Evolutionary conservation across 768 basidiomycete species (phyloP).

Genomic region (Gloeophyllum trabeum): DNA sequence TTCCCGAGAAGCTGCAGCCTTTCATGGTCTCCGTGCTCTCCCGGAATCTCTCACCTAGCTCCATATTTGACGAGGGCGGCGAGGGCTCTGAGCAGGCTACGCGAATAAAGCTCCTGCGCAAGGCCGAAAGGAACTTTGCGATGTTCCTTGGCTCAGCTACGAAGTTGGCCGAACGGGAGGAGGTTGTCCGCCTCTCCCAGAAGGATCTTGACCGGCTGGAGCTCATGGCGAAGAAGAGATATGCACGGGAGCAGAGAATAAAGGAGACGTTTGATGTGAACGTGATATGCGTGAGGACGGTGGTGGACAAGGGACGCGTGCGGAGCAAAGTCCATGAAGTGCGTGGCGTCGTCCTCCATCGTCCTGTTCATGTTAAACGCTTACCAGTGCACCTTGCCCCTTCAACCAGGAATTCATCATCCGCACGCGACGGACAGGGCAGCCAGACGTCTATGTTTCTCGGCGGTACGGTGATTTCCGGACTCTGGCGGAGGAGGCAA

Average conservation of each 20-base stretch:
- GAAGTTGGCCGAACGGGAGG: conserved; percentile 75
- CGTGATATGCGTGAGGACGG: conserved; percentile 76
- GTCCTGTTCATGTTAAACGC: conserved; percentile 1
- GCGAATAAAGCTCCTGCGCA: conserved; percentile 58
- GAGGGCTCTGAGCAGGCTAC: conserved; percentile 46
- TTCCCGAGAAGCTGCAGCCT: conserved; percentile 89
- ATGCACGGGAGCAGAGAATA: conserved; percentile 31
- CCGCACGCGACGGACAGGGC: conserved; percentile 65
- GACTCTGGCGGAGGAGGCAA: conserved; percentile 75
- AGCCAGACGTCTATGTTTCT: conserved; percentile 77
- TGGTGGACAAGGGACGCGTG: conserved; percentile 76
- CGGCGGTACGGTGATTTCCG: conserved; percentile 93
- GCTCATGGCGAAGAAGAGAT: conserved; percentile 51
- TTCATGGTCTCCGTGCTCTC: conserved; percentile 78
- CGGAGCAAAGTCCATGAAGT: conserved; percentile 85
- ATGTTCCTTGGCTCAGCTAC: conserved; percentile 75
- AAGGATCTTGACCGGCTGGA: conserved; percentile 75
- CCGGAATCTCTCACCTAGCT: conserved; percentile 59
- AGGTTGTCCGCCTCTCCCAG: conserved; percentile 85
- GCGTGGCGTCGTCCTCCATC: conserved; percentile 16
- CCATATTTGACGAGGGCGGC: conserved; percentile 44
- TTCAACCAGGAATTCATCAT: conserved; percentile 82
- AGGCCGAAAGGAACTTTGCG: conserved; percentile 75
- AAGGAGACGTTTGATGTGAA: conserved; percentile 79
- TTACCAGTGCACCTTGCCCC: no score